Conservation (phyloP, 106 monocot genomes). For the Apostasia ramifera region DNA sequence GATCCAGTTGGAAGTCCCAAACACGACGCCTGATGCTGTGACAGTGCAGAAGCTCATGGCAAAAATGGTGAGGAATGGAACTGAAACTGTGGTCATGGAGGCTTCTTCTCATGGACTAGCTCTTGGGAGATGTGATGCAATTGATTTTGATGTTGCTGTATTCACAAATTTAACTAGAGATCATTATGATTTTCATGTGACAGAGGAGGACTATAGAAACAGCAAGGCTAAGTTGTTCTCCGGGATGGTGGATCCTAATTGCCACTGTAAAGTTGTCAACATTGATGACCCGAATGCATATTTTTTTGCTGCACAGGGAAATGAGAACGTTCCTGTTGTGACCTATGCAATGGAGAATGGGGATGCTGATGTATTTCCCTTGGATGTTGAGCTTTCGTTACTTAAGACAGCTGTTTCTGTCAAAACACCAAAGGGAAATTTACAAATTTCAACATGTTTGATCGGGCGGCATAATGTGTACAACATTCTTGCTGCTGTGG, state of each 20-base stretch:
- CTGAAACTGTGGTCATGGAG: conserved; percentile 22
- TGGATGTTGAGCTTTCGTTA: conserved; percentile 16
- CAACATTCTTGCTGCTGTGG: conserved; percentile 26
- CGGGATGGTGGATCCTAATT: conserved; percentile 20
- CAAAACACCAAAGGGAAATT: conserved; percentile 15
- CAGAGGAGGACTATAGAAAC: conserved; percentile 21
- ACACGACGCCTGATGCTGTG: conserved; percentile 25
- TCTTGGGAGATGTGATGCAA: conserved; percentile 17
- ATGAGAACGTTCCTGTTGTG: conserved; percentile 13
- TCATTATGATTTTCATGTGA: conserved; percentile 24
- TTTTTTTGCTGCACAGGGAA: conserved; percentile 16
- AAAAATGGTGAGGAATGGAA: conserved; percentile 14
- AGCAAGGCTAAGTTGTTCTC: conserved; percentile 24
- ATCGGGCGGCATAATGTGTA: conserved; percentile 25
- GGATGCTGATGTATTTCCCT: conserved; percentile 20
- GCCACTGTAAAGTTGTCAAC: conserved; percentile 18
- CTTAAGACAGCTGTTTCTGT: conserved; percentile 9
- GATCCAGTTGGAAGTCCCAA: conserved; percentile 14
- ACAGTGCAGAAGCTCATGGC: conserved; percentile 24
- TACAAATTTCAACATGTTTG: conserved; percentile 26
- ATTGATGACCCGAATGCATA: conserved; percentile 20
- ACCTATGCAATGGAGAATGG: conserved; percentile 23
- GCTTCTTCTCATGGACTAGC: conserved; percentile 26
- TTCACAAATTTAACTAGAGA: conserved; percentile 27
- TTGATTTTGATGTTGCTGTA: conserved; percentile 19